Base-by-base conservation (phyloP, 140 eudicot genomes). In the Ambrosia hybrid region DNA sequence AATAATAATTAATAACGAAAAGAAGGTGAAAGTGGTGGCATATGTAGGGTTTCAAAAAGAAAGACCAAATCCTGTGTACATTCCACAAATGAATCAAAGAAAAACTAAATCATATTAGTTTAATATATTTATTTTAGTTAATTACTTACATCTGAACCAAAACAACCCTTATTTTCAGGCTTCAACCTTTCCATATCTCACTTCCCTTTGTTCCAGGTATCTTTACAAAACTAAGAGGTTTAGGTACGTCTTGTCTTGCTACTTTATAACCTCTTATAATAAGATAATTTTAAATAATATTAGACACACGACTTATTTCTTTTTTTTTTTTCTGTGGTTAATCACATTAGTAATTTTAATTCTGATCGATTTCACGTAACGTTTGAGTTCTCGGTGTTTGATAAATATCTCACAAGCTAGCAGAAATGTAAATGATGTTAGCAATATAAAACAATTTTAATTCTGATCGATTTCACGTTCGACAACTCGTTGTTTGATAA, bases 101-200 rank as follows among this genome's bases (percentile, higher is more conserved):
- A 57, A 36, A 61, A 74, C 57, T 14, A 65, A 62, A 43, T 57
- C 51, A 1, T 33, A 72, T 38, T 52, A 37, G 9, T 74, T 55
- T 15, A 48, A 4, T 62, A 61, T 37, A 6, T 72, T 21, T 21
- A 33, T 59, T 33, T 26, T 61, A 16, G 9, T 65, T 38, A 33
- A 67, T 57, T 16, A 45, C 49, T 30, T 58, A 36, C 21, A 67
- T 75, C 3, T 16, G 53, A 55, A 45, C 64, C 68, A 67, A 73
- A 43, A 46, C 39, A 78, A 4, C 43, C 78, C 82, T 45, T 57
- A 33, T 53, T 65, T 65, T 46, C 74, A 10, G 79, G 79, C 46
- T 69, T 33, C 38, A 68, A 70, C 60, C 65, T 76, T 21, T 76
- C 75, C 78, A 51, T 66, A 73, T 79, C 83, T 67, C 79, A 79